Base-by-base conservation (phyloP, 352 stramenopile genomes). In the Pythium apleroticum region DNA sequence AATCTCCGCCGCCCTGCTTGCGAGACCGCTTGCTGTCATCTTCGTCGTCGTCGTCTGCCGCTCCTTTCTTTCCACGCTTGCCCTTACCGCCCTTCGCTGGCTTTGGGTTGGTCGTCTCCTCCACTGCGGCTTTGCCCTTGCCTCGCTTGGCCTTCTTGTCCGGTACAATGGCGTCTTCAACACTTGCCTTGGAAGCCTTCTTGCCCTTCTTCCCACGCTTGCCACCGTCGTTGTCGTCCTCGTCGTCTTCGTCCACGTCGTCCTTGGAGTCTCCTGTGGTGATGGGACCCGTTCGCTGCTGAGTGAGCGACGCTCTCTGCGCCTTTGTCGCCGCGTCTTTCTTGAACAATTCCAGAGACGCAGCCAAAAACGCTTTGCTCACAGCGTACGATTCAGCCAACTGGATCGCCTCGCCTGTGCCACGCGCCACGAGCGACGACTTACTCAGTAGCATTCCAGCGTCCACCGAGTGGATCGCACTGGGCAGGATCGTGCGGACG, bases 321-420 rank as follows among this genome's bases (percentile, higher is more conserved):
- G 84, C 80, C 60, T 86, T 86, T 0, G 27, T 50, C 4, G 39
- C 56, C 0, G 86, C 84, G 43, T 92, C 80, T 45, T 82, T 65
- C 41, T 66, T 71, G 48, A 92, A 80, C 30, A 81, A 77, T 14
- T 81, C 73, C 19, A 80, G 25, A 20, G 71, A 81, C 12, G 59
- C 62, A 46, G 72, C 62, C 12, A 95, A 57, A 39, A 95, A 84
- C 0, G 75, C 76, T 11, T 72, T 75, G 60, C 82, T 91, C 17
- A 91, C 81, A 15, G 71, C 81, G 65, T 88, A 93, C 9, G 74
- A 71, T 5, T 89, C 77, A 1, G 62, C 69, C 15, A 95, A 76
- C 56, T 84, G 81, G 15, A 79, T 65, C 2, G 74, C 82, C 41
- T 81, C 72, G 43, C 65, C 33, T 33, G 71, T 50, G 30, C 61